phyloP scores from a whole-genome alignment of 2,329 filamentous ascomycete genomes.

The Orbilia quercus region DNA sequence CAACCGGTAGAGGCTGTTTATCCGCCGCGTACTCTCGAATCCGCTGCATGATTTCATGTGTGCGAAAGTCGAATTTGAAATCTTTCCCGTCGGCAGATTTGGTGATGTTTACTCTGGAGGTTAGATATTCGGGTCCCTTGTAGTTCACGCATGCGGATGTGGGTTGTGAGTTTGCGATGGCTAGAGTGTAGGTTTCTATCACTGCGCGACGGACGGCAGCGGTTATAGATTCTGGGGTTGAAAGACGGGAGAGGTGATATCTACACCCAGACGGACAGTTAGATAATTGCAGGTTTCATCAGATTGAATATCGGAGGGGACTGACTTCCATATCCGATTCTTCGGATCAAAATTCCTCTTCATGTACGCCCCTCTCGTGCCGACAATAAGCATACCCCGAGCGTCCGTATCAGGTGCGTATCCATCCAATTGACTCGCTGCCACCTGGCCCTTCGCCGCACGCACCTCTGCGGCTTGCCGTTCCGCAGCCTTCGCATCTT shows the following conservation, averaged over 20 bases:
- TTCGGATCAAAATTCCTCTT: conserved; percentile 47
- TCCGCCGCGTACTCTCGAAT: conserved; percentile 35
- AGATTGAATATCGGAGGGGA: background rate
- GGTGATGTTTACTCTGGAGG: conserved; percentile 34
- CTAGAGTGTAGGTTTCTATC: conserved; percentile 38
- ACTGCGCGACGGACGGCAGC: conserved; percentile 46
- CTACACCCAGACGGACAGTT: no score
- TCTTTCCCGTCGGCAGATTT: conserved; percentile 16
- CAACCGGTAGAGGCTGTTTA: conserved; percentile 34
- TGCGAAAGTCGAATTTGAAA: conserved; percentile 42
- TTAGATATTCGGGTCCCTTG: conserved; percentile 48
- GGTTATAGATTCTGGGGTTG: no score
- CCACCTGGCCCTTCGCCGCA: conserved; percentile 1
- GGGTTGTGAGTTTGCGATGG: conserved; percentile 34
- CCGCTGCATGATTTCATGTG: conserved; percentile 17
- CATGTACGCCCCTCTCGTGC: conserved; percentile 45
- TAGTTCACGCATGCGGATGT: conserved; percentile 37
- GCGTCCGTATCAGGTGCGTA: conserved; percentile 47
- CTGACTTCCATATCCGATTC: conserved; percentile 41
- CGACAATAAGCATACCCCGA: conserved; percentile 35
- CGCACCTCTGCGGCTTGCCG: conserved; percentile 1
- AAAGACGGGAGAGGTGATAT: no score
- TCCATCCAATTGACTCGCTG: background rate
- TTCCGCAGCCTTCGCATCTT: conserved; percentile 24
- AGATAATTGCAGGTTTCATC: no score